Conservation (phyloP, 2,329 filamentous ascomycete genomes). For the Fusarium luffae region DNA sequence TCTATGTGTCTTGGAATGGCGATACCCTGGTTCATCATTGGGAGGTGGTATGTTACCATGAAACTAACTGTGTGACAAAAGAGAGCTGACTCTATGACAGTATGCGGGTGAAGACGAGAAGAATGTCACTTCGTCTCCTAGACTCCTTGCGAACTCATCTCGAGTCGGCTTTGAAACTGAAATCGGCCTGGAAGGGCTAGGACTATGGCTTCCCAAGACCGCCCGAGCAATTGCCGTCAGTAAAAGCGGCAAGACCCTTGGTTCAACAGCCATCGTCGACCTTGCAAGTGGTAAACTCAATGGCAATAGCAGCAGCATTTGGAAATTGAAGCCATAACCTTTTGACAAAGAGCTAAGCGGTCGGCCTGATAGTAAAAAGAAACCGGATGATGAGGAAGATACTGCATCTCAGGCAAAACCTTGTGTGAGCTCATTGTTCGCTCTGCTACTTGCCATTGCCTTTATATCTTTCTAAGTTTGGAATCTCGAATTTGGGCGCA, state of each 20-base stretch:
- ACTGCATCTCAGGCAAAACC: slow-evolving; percentile 11
- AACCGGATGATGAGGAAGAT: slow-evolving; percentile 19
- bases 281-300: slow-evolving; percentile 32
- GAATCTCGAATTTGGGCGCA: background rate
- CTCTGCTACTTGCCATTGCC: slow-evolving; percentile 20
- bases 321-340: slow-evolving; percentile 14
- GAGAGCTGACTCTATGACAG: slow-evolving; percentile 15
- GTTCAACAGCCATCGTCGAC: slow-evolving; percentile 35
- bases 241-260: slow-evolving; percentile 33
- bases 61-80: background rate
- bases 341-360: background rate
- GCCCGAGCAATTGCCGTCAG: slow-evolving; percentile 33
- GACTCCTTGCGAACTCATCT: slow-evolving; percentile 35
- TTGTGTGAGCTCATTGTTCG: slow-evolving; percentile 6
- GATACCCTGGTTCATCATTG: slow-evolving; percentile 41
- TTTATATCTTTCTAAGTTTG: slow-evolving; percentile 14
- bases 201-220: slow-evolving; percentile 9
- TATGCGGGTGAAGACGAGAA: slow-evolving; percentile 33
- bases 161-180: slow-evolving; percentile 39
- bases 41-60: slow-evolving; percentile 35
- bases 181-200: slow-evolving; percentile 14
- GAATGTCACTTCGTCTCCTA: slow-evolving; percentile 24
- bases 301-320: slow-evolving; percentile 41
- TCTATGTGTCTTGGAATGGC: slow-evolving; percentile 46
- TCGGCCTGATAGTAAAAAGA: background rate